Conservation (phyloP, 352 stramenopile genomes). For the Globisporangium cylindrosporum region DNA sequence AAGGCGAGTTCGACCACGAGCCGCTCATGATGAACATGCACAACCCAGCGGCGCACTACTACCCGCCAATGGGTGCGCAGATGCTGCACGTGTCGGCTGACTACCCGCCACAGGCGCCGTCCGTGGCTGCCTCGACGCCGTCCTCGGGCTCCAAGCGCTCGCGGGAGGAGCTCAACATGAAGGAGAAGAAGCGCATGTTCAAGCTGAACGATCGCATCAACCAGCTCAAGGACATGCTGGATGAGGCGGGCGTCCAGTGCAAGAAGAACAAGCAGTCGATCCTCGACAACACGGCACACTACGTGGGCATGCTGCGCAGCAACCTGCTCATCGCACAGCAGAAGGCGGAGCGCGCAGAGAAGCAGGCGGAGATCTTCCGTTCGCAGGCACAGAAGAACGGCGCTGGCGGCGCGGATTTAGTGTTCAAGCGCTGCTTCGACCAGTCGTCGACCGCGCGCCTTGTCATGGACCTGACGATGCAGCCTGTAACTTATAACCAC, state of each 20-base stretch:
- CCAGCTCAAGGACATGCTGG: conserved; percentile 62
- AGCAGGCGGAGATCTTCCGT: conserved; percentile 27
- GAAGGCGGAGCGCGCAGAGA: conserved; percentile 53
- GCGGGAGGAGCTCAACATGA: conserved; percentile 77
- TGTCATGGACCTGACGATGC: conserved; percentile 47
- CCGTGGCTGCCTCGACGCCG: conserved; percentile 18
- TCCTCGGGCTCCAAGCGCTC: conserved; percentile 52
- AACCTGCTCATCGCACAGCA: conserved; percentile 59
- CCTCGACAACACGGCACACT: conserved; percentile 65
- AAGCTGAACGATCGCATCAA: conserved; percentile 88
- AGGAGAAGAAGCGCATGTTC: conserved; percentile 90
- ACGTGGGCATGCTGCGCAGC: conserved; percentile 65
- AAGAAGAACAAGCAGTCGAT: conserved; percentile 85
- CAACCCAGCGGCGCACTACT: conserved; percentile 33
- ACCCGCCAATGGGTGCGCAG: conserved; percentile 38
- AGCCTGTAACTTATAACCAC: conserved; percentile 52
- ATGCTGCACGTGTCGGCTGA: conserved; percentile 56
- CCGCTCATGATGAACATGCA: conserved; percentile 61
- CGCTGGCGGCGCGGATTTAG: conserved; percentile 26
- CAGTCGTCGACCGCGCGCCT: conserved; percentile 58
- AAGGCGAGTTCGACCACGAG: conserved; percentile 54
- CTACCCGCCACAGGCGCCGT: conserved; percentile 10
- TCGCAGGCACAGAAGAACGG: conserved; percentile 20
- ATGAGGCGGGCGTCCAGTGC: conserved; percentile 60
- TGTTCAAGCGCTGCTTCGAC: conserved; percentile 70